Evolutionary conservation across 352 stramenopile genomes (phyloP).

Genomic region (Pythium volutum): DNA sequence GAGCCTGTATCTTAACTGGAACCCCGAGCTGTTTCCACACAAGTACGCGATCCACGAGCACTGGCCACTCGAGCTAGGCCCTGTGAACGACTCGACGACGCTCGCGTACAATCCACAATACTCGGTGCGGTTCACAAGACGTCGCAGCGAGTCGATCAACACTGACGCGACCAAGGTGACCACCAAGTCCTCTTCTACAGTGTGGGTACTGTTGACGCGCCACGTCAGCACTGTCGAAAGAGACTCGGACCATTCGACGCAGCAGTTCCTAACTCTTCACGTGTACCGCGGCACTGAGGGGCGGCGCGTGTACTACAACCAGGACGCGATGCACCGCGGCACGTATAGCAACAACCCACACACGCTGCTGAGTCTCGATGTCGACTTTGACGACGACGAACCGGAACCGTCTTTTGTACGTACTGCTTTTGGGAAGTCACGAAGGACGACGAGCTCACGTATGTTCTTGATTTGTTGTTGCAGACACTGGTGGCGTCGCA

Average conservation of each 20-base stretch:
- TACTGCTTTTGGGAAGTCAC: neutral
- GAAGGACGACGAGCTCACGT: neutral
- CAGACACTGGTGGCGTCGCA: conserved; percentile 91
- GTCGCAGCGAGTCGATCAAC: conserved; percentile 19
- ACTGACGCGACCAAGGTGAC: neutral
- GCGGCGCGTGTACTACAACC: conserved; percentile 81
- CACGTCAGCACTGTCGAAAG: conserved; percentile 87
- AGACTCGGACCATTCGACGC: conserved; percentile 42
- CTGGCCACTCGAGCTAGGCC: conserved; percentile 81
- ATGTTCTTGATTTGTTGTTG: conserved; percentile 5
- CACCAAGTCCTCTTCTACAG: conserved; percentile 35
- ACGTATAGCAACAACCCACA: conserved; percentile 94
- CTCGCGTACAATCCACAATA: conserved; percentile 95
- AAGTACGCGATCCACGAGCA: conserved; percentile 78
- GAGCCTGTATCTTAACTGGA: conserved; percentile 96
- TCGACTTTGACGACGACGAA: conserved; percentile 46
- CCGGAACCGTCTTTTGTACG: conserved; percentile 56
- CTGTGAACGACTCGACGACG: conserved; percentile 88
- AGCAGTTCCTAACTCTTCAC: conserved; percentile 90
- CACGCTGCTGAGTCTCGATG: conserved; percentile 84
- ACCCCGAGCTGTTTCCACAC: conserved; percentile 89
- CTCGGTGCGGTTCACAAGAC: conserved; percentile 71
- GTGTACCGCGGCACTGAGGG: conserved; percentile 74
- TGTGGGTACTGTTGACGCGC: conserved; percentile 93
- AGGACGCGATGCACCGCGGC: conserved; percentile 70